A percentile compares a stretch with the other conserved stretches of the same genome.
Evolutionary conservation across 2,329 filamentous ascomycete species (phyloP).

Genomic region (Fusarium armeniacum): DNA sequence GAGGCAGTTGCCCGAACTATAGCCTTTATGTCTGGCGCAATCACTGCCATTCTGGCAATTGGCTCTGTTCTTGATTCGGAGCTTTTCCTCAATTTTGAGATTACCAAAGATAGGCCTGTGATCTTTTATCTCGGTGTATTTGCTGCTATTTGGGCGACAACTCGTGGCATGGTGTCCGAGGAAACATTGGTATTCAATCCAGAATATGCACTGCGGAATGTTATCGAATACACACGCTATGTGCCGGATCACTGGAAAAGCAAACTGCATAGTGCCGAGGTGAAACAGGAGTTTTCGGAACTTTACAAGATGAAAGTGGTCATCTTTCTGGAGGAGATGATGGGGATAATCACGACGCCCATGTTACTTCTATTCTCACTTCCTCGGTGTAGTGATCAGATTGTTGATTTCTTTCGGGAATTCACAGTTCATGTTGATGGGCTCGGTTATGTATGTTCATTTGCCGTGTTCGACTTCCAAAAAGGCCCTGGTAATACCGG

Average conservation of each 20-base stretch:
- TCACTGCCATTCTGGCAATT: slow-evolving; percentile 86
- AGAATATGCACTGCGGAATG: slow-evolving; percentile 86
- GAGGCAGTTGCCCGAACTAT: slow-evolving; percentile 87
- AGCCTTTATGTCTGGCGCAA: slow-evolving; percentile 87
- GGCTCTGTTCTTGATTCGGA: slow-evolving; percentile 92
- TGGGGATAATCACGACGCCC: slow-evolving; percentile 93
- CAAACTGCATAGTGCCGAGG: slow-evolving; percentile 92
- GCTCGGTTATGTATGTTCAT: slow-evolving; percentile 95
- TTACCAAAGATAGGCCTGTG: slow-evolving; percentile 88
- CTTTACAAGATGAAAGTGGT: slow-evolving; percentile 93
- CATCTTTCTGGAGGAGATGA: slow-evolving; percentile 91
- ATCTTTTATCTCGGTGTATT: slow-evolving; percentile 91
- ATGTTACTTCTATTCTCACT: slow-evolving; percentile 89
- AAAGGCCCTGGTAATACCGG: slow-evolving; percentile 72
- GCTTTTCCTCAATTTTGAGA: slow-evolving; percentile 90
- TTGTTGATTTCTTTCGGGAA: slow-evolving; percentile 98
- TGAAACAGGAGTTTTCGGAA: slow-evolving; percentile 88
- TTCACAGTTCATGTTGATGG: slow-evolving; percentile 98
- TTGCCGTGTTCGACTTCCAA: slow-evolving; percentile 97
- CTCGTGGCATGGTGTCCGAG: slow-evolving; percentile 86
- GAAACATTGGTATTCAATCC: slow-evolving; percentile 93
- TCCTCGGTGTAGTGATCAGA: slow-evolving; percentile 88
- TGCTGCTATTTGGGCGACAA: slow-evolving; percentile 84
- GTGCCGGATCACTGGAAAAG: slow-evolving; percentile 90
- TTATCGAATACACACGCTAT: slow-evolving; percentile 94